Percentiles rank a stretch among this genome's conserved stretches.
phyloP scores from a whole-genome alignment of 768 basidiomycete genomes.

The Termitomyces heimii region DNA sequence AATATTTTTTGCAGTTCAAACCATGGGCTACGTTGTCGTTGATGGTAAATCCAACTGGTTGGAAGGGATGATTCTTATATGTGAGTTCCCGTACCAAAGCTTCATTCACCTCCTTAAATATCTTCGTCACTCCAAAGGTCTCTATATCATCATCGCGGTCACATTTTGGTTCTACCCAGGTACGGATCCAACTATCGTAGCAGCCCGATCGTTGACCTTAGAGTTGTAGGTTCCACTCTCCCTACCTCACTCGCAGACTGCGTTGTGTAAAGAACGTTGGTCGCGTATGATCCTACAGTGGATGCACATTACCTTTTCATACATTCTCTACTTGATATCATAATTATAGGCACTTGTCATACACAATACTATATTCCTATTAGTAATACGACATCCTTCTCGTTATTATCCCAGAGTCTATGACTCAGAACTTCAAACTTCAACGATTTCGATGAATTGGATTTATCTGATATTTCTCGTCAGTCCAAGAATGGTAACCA shows the following conservation, averaged over 20 bases:
- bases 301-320: not conserved
- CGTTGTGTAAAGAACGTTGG: not conserved
- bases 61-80: constrained; percentile 45
- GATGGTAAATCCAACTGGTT: constrained; percentile 86
- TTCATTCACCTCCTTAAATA: no score
- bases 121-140: constrained; percentile 29
- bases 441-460: not conserved
- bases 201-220: not conserved
- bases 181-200: constrained; percentile 8
- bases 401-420: not conserved
- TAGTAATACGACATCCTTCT: not conserved
- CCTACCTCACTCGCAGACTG: constrained; percentile 11
- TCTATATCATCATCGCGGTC: constrained; percentile 70
- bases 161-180: constrained; percentile 68
- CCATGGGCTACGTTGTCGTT: constrained; percentile 75
- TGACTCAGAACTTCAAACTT: not conserved
- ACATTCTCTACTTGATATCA: not conserved
- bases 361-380: not conserved
- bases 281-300: not conserved
- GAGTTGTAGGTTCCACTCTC: constrained; percentile 12
- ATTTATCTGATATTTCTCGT: not conserved
- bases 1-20: constrained; percentile 49
- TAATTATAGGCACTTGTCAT: not conserved
- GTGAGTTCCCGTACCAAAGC: constrained; percentile 4
- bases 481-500: not conserved